Evolutionary conservation across 129 eudicot species (phyloP), one percentile per base, ranked within the genome.

Genomic region (Chrysanthemum seticuspe): DNA sequence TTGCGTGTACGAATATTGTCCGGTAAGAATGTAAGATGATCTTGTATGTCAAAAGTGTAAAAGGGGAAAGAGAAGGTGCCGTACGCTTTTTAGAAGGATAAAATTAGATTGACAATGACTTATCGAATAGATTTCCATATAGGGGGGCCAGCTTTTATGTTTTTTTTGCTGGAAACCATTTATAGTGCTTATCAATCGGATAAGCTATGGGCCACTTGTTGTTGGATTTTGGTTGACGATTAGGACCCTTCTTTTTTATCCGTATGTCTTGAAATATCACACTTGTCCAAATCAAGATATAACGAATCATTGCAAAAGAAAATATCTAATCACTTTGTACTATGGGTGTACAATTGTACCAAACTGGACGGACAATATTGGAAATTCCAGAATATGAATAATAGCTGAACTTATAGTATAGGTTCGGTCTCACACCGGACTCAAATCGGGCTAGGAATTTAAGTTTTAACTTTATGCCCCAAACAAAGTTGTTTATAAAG

Each of bases 171-270:
- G 60, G 18, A 25, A 68, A 29, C 61, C 75, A 60, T 68, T 40
- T 6, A 59, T 68, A 68, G 80, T 62, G 80, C 21, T 23, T 44
- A 74, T 69, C 59, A 59, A 53, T 50, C 34, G 74, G 74, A 79
- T 73, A 79, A 79, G 78, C 44, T 79, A 0, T 49, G 78, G 54
- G 61, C 78, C 78, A 66, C 67, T 65, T 13, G 76, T 65, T 13
- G 76, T 16, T 48, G 73, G 8, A 15, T 47, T 77, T 34, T 52
- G 70, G 64, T 72, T 55, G 66, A 18, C 11, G 57, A 34, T 79
- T 73, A 65, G 52, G 68, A 64, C 77, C 82, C 12, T 15, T 15
- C 62, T 13, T 21, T 51, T 51, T 13, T 47, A 13, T 40, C 40
- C 55, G 9, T 13, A 59, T 47, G 52, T 76, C 68, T 76, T 63